phyloP scores from a whole-genome alignment of 768 basidiomycete species.

The Boletus sp. region DNA sequence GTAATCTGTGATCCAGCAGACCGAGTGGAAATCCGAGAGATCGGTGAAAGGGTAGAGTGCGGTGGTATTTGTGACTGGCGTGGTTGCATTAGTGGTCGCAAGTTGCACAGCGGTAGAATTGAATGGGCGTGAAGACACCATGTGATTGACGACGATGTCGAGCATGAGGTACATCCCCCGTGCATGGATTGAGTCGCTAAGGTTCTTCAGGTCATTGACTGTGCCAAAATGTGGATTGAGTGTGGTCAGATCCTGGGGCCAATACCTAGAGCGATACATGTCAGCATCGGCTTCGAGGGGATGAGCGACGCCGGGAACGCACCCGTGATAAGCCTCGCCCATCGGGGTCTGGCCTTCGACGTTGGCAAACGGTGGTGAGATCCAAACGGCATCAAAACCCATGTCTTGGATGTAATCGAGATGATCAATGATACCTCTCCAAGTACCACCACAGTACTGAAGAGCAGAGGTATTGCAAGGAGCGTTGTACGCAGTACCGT shows the following conservation, averaged over 20 bases:
- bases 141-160: constrained; percentile 62
- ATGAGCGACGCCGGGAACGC: not conserved
- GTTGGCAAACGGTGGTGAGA: constrained; percentile 52
- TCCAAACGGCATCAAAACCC: constrained; percentile 62
- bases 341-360: constrained; percentile 45
- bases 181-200: constrained; percentile 44
- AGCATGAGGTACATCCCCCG: constrained; percentile 60
- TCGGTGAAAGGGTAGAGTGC: constrained; percentile 31
- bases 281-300: not conserved
- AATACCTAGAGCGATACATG: constrained; percentile 37
- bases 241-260: constrained; percentile 44
- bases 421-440: constrained; percentile 47
- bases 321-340: constrained; percentile 60
- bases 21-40: constrained; percentile 37
- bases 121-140: constrained; percentile 38
- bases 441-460: constrained; percentile 57
- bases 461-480: constrained; percentile 46
- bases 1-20: constrained; percentile 42
- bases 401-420: constrained; percentile 63
- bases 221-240: constrained; percentile 56
- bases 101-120: constrained; percentile 24
- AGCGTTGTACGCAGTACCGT: constrained; percentile 27
- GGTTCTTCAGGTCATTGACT: constrained; percentile 46
- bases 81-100: constrained; percentile 8
- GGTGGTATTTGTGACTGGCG: constrained; percentile 18